Conservation (phyloP, 2,329 filamentous ascomycete genomes). For the Sclerotinia sclerotiorum region DNA sequence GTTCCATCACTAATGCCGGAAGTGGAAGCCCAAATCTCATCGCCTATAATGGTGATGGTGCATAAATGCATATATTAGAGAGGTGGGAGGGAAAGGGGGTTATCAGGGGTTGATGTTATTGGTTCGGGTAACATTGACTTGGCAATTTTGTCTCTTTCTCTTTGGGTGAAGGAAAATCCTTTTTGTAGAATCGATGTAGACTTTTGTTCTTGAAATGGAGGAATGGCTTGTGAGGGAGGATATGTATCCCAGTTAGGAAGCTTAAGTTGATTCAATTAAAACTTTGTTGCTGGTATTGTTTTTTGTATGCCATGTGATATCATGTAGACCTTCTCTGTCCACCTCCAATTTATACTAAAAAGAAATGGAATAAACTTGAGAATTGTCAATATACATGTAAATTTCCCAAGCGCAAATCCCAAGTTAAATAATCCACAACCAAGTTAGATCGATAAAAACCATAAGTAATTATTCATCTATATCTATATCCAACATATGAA, state of each 20-base stretch:
- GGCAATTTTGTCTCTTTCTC: background rate
- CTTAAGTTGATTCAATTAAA: background rate
- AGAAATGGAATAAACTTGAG: too few relatives aligned
- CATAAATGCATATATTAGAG: slow-evolving; percentile 36
- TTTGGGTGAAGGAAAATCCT: background rate
- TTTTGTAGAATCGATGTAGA: background rate
- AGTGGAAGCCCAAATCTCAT: slow-evolving; percentile 51
- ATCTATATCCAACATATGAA: too few relatives aligned
- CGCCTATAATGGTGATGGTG: slow-evolving; percentile 53
- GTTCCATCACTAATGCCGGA: slow-evolving; percentile 44
- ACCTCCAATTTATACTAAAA: too few relatives aligned
- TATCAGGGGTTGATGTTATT: background rate
- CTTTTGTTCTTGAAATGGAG: background rate
- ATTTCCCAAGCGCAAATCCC: too few relatives aligned
- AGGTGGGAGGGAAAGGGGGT: background rate
- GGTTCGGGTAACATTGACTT: background rate
- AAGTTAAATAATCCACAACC: too few relatives aligned
- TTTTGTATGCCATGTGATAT: background rate
- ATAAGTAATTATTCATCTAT: too few relatives aligned
- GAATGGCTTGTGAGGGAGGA: background rate
- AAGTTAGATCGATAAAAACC: too few relatives aligned
- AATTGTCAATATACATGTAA: too few relatives aligned
- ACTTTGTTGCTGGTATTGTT: background rate
- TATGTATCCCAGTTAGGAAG: background rate
- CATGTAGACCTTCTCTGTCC: too few relatives aligned